A percentile compares a stretch with the other conserved stretches of the same genome.
phyloP scores from a whole-genome alignment of 2,329 filamentous ascomycete genomes.

The Colletotrichum sp. region DNA sequence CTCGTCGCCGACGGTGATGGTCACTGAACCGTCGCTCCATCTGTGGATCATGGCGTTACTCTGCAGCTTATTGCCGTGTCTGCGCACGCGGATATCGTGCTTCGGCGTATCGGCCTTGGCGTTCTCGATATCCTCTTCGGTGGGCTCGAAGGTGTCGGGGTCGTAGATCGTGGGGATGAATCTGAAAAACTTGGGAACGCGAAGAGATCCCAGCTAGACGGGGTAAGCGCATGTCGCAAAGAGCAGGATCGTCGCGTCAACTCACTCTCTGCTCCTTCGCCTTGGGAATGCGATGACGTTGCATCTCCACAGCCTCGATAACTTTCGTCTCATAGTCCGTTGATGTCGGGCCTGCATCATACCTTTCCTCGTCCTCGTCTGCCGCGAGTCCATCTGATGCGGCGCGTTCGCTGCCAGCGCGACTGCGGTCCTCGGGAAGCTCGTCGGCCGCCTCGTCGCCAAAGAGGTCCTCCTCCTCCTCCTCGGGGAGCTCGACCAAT shows the following conservation, averaged over 20 bases:
- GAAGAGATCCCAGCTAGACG: slow-evolving; percentile 70
- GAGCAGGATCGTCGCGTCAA: neutral
- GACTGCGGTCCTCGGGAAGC: slow-evolving; percentile 61
- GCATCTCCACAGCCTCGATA: slow-evolving; percentile 68
- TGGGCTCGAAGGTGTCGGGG: slow-evolving; percentile 68
- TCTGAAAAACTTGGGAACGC: slow-evolving; percentile 75
- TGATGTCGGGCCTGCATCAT: slow-evolving; percentile 41
- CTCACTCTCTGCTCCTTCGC: slow-evolving; percentile 73
- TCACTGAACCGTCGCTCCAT: slow-evolving; percentile 82
- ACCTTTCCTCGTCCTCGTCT: slow-evolving; percentile 48
- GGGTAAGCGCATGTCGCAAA: neutral
- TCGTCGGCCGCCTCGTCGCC: slow-evolving; percentile 64
- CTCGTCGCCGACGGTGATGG: slow-evolving; percentile 74
- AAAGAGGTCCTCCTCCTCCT: slow-evolving; percentile 66
- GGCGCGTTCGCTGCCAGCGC: slow-evolving; percentile 67
- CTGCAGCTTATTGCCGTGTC: slow-evolving; percentile 69
- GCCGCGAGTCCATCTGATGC: slow-evolving; percentile 52
- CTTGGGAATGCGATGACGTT: slow-evolving; percentile 73
- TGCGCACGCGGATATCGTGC: slow-evolving; percentile 73
- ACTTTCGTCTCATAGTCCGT: slow-evolving; percentile 51
- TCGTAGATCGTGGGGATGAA: slow-evolving; percentile 73
- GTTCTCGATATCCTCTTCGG: slow-evolving; percentile 58
- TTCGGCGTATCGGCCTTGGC: slow-evolving; percentile 61
- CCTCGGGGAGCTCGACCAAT: slow-evolving; percentile 52
- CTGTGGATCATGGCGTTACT: slow-evolving; percentile 78